A percentile compares a stretch with the other conserved stretches of the same genome.
These are phyloP conservation scores for Amylostereum chailletii DNA, from an alignment of 1,284 basidiomycete species.

Conservation along the genomic window DNA sequence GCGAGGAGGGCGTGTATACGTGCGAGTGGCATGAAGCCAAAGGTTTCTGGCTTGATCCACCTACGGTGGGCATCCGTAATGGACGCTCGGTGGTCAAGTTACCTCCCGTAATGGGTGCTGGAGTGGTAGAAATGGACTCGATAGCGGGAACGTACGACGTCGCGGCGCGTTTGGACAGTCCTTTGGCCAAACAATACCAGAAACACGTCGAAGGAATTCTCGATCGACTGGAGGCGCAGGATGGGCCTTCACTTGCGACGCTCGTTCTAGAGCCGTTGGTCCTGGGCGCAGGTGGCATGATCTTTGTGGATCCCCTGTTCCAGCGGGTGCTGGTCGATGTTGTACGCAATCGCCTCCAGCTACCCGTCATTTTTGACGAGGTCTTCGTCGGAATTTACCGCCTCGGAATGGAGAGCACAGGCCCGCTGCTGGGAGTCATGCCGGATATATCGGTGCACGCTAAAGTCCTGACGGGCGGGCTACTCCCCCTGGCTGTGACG, in stretches of 20 bases:
- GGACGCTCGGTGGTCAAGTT: constrained; percentile 55
- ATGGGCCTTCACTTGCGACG: constrained; percentile 47
- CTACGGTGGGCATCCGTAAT: constrained; percentile 62
- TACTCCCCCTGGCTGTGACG: constrained; percentile 83
- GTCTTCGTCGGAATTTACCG: constrained; percentile 92
- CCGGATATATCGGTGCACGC: constrained; percentile 91
- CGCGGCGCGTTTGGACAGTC: constrained; percentile 44
- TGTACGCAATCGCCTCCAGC: constrained; percentile 69
- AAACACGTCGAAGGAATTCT: constrained; percentile 50
- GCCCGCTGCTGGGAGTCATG: constrained; percentile 55
- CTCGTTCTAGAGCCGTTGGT: constrained; percentile 89
- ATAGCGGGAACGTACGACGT: constrained; percentile 73
- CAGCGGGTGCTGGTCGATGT: constrained; percentile 83
- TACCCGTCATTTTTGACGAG: constrained; percentile 95
- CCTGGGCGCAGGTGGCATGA: constrained; percentile 95
- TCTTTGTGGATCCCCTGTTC: constrained; percentile 96
- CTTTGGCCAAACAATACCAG: constrained; percentile 62
- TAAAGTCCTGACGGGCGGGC: constrained; percentile 91
- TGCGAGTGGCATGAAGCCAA: constrained; percentile 96
- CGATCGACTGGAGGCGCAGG: constrained; percentile 34
- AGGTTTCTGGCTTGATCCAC: constrained; percentile 92
- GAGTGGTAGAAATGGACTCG: constrained; percentile 29
- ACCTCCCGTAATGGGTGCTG: constrained; percentile 35
- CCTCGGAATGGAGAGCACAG: constrained; percentile 65
- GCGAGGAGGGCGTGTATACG: constrained; percentile 84